Evolutionary conservation across 2,329 filamentous ascomycete species (phyloP), one percentile per base, ranked within the genome.

Genomic region (Aspergillus intermedius): DNA sequence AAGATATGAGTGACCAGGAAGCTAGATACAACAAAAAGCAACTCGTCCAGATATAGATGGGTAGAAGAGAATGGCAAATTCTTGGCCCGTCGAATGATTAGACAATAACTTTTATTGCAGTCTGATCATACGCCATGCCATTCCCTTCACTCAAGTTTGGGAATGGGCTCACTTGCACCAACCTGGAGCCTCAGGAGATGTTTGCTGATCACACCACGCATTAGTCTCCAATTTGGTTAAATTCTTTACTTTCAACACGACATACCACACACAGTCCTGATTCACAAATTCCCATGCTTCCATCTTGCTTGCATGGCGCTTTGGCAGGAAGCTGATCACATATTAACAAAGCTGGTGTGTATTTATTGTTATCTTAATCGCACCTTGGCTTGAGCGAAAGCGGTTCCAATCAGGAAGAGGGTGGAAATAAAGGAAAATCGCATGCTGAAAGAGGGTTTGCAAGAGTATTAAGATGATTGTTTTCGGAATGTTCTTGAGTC

Each of bases 201-300:
- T 37, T 37, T 37, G 34, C 34, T 37, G 17, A 13, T 7, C 9
- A 6, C n/a, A 19, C 12, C 9, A 37, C 17, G 17, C 17, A 17
- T 37, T 17, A 37, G 34, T 10, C 17, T 17, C 5, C n/a, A 37
- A 17, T 17, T 37, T 3, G n/a, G 5, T 10, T 4, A 37, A 15
- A 19, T 37, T n/a, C 4, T 37, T 19, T 37, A n/a, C n/a, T 37
- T 30, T 37, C 17, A 37, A 35, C 23, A 15, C n/a, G 10, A 47
- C 39, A 47, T 47, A 47, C 45, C 37, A 47, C 45, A 22, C 45
- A 47, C 15, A 47, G 22, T 37, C 41, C 41, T 17, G 45, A 47
- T 23, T 41, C 35, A 23, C 45, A 47, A 15, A 15, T 23, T 25
- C 45, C 45, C 22, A 47, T 30, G 15, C 45, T 47, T 19, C 39